Conservation (phyloP, 805 yeast species). For the Tetrapisispora taiwanensis region DNA sequence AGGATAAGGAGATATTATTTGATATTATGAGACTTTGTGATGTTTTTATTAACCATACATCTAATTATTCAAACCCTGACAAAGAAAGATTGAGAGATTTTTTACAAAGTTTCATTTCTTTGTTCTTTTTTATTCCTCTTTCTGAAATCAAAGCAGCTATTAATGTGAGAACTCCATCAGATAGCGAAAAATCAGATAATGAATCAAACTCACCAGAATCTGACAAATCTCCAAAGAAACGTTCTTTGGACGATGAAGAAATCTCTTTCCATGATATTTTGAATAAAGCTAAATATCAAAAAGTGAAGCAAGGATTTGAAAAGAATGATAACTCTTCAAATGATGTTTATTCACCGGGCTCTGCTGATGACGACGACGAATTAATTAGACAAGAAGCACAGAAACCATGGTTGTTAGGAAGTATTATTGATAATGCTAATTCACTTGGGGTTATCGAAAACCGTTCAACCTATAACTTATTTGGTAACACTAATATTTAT, state of each 20-base stretch:
- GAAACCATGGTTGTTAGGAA: constrained; percentile 29
- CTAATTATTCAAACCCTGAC: constrained; percentile 71
- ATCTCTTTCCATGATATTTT: constrained; percentile 18
- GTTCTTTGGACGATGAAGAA: constrained; percentile 13
- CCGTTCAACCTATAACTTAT: constrained; percentile 60
- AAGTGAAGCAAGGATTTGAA: constrained; percentile 10
- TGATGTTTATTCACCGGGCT: constrained; percentile 12
- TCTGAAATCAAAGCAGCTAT: constrained; percentile 37
- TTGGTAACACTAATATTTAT: constrained; percentile 81
- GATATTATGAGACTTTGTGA: constrained; percentile 65
- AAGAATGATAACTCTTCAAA: constrained; percentile 19
- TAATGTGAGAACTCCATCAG: constrained; percentile 11
- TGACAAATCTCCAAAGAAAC: constrained; percentile 25
- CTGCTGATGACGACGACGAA: constrained; percentile 28
- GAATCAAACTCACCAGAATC: constrained; percentile 4
- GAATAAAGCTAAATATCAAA: constrained; percentile 34
- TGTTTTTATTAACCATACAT: constrained; percentile 55
- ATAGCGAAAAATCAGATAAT: constrained; percentile 14
- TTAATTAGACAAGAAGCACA: constrained; percentile 22
- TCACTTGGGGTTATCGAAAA: constrained; percentile 23
- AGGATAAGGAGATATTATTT: constrained; percentile 56
- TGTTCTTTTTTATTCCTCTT: constrained; percentile 57
- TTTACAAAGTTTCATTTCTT: constrained; percentile 55
- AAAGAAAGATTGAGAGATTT: constrained; percentile 67
- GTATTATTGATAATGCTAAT: constrained; percentile 24